phyloP scores from a whole-genome alignment of 164 flowering plant genomes.

The Umbellularia californica region DNA sequence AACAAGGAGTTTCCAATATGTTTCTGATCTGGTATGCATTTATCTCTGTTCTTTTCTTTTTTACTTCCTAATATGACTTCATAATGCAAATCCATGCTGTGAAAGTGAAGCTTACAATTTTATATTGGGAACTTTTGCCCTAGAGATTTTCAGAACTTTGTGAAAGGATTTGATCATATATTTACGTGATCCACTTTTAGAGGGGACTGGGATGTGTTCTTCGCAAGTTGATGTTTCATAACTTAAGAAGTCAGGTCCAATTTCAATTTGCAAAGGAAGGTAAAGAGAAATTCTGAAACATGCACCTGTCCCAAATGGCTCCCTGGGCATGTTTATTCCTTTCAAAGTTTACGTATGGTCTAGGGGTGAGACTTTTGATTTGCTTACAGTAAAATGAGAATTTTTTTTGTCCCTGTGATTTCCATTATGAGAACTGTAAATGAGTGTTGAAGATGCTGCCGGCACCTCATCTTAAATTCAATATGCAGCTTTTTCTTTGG shows the following conservation, averaged over 20 bases:
- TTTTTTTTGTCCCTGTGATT: not conserved
- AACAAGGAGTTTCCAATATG: conserved; percentile 96
- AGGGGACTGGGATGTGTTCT: no score
- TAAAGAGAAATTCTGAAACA: not conserved
- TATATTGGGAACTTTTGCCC: not conserved
- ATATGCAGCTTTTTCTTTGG: no score
- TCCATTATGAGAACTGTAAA: not conserved
- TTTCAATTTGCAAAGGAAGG: no score
- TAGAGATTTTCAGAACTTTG: not conserved
- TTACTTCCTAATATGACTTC: not conserved
- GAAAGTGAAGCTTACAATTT: not conserved
- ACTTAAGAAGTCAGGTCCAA: not conserved
- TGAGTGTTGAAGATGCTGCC: no score
- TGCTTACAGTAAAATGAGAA: not conserved
- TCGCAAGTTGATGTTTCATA: no score
- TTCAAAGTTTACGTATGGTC: not conserved
- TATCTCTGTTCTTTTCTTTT: not conserved
- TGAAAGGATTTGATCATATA: not conserved
- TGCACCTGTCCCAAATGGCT: not conserved
- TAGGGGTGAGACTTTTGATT: not conserved
- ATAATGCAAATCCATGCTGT: not conserved
- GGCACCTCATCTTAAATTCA: not conserved
- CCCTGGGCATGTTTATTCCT: not conserved
- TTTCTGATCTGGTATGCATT: conserved; percentile 78
- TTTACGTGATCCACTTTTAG: not conserved